Evolutionary conservation across 2,329 filamentous ascomycete species (phyloP).

Genomic region (Fusarium armeniacum): DNA sequence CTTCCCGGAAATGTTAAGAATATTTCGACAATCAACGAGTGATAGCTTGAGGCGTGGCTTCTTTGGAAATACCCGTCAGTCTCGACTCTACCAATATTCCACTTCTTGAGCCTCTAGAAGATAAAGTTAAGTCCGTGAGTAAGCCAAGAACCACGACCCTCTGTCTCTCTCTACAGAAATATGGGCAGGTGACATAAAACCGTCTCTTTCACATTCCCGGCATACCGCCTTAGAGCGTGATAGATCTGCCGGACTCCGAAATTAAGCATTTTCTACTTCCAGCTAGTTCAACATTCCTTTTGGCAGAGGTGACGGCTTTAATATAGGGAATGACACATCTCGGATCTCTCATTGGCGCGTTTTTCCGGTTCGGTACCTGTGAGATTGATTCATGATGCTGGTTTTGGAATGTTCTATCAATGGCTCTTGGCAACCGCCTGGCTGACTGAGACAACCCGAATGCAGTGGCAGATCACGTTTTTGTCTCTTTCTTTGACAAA

Average conservation of each 20-base stretch:
- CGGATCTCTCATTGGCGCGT: not conserved
- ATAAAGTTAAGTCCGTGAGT: not conserved
- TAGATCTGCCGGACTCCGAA: not conserved
- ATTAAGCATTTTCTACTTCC: not conserved
- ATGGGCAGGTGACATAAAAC: not conserved
- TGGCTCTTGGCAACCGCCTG: not conserved
- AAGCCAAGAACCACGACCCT: not conserved
- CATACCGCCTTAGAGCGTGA: not conserved
- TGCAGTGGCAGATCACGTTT: not conserved
- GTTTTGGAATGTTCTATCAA: conserved; percentile 2
- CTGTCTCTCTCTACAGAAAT: no score
- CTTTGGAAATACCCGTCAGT: no score
- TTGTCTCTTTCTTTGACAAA: not conserved
- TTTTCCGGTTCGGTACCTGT: no score
- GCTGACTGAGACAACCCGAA: not conserved
- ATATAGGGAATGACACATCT: conserved; percentile 2
- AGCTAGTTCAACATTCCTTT: conserved; percentile 25
- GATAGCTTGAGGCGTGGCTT: not conserved
- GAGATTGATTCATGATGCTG: not conserved
- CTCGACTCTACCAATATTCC: not conserved
- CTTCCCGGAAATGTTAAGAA: accelerated
- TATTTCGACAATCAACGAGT: not conserved
- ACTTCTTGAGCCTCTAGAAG: not conserved
- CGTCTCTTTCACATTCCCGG: not conserved
- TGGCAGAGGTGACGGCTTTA: not conserved